Conservation (phyloP, 2,329 filamentous ascomycete genomes). For the Fusarium sp. region DNA sequence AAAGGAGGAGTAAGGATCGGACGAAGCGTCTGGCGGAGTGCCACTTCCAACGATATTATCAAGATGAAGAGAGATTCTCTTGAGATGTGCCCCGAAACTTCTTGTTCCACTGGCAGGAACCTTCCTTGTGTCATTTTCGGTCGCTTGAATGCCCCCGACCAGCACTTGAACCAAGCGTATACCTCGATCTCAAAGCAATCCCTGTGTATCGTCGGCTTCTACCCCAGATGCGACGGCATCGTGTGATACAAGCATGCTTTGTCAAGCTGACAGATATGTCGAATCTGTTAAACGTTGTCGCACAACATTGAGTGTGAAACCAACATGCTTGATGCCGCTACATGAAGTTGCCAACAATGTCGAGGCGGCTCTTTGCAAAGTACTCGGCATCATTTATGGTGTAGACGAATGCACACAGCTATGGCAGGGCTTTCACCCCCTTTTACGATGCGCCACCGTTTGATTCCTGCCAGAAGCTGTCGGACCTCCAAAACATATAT, state of each 20-base stretch:
- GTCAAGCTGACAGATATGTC: conserved; percentile 31
- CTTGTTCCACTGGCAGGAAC: neutral
- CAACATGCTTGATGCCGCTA: neutral
- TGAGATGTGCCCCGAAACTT: neutral
- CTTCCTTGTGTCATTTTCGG: neutral
- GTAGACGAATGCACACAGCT: neutral
- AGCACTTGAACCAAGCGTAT: neutral
- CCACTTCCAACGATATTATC: too few relatives aligned
- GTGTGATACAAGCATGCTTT: conserved; percentile 19
- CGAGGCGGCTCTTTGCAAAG: conserved; percentile 7
- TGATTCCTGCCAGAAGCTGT: neutral
- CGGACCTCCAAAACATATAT: neutral
- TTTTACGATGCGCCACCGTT: neutral
- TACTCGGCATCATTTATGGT: conserved; percentile 10
- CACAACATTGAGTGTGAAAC: neutral
- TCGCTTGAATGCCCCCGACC: conserved; percentile 22
- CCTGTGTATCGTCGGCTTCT: conserved; percentile 22
- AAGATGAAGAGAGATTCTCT: neutral
- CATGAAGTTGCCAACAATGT: neutral
- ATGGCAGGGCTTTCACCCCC: neutral
- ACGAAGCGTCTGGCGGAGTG: neutral
- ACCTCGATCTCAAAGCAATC: conserved; percentile 8
- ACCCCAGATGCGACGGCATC: conserved; percentile 13
- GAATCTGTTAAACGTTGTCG: conserved; percentile 1
- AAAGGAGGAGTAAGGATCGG: neutral